Conservation (phyloP, 2,329 filamentous ascomycete species). For the Fusarium nelsonii region DNA sequence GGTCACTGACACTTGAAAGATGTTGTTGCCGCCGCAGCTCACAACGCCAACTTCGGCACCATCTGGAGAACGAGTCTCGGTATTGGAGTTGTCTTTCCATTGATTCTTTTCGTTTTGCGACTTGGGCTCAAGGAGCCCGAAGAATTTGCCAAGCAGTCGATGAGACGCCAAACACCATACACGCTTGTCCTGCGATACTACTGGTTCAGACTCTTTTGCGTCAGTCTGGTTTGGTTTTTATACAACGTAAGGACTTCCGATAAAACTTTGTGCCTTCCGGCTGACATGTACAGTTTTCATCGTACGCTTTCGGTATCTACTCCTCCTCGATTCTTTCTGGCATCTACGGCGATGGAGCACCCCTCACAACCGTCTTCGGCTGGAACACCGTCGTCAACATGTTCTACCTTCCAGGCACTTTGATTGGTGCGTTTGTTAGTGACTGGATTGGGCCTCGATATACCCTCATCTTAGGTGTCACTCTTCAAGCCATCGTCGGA, state of each 20-base stretch:
- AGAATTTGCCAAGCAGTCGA: constrained; percentile 77
- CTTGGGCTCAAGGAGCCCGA: constrained; percentile 82
- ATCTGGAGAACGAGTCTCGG: constrained; percentile 88
- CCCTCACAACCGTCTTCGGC: constrained; percentile 83
- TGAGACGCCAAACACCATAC: constrained; percentile 72
- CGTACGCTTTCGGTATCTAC: constrained; percentile 89
- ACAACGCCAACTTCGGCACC: constrained; percentile 73
- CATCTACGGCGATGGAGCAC: constrained; percentile 68
- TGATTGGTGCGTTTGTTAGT: constrained; percentile 79
- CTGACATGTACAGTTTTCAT: constrained; percentile 68
- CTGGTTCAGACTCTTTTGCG: constrained; percentile 76
- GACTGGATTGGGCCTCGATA: constrained; percentile 85
- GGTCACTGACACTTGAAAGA: constrained; percentile 43
- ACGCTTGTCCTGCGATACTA: constrained; percentile 73
- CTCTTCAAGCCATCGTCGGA: constrained; percentile 80
- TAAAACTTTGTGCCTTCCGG: background rate
- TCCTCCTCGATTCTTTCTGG: constrained; percentile 78
- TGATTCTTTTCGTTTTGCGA: constrained; percentile 77
- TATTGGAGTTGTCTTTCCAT: constrained; percentile 81
- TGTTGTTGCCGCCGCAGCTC: constrained; percentile 67
- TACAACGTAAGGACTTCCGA: constrained; percentile 68
- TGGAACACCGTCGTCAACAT: constrained; percentile 91
- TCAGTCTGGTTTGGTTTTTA: constrained; percentile 85
- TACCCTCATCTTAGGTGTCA: constrained; percentile 78
- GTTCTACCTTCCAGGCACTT: constrained; percentile 88